These are phyloP conservation scores for Scleromitrula shiraiana DNA, from an alignment of 2,329 filamentous ascomycete genomes.

Conservation along the genomic window DNA sequence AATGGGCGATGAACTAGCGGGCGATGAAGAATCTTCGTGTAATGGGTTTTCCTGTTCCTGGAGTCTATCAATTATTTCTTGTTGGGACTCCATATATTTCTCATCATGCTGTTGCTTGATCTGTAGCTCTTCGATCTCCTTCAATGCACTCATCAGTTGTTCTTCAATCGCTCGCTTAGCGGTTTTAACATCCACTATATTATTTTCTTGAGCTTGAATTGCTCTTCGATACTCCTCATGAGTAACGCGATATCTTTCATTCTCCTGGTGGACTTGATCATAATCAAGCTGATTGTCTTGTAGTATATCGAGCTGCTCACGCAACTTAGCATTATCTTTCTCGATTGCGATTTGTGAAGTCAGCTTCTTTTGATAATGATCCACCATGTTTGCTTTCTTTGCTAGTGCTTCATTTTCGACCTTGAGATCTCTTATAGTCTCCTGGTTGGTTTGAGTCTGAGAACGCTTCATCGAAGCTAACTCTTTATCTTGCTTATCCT, in stretches of 20 bases:
- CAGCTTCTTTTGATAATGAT: conserved; percentile 55
- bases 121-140: conserved; percentile 27
- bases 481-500: conserved; percentile 40
- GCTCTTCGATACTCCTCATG: conserved; percentile 33
- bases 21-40: neutral
- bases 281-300: conserved; percentile 38
- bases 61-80: conserved; percentile 40
- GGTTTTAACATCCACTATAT: conserved; percentile 34
- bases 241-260: conserved; percentile 29
- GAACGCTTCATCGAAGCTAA: conserved; percentile 39
- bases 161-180: conserved; percentile 35
- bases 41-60: conserved; percentile 5
- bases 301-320: conserved; percentile 46
- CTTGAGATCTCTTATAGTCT: conserved; percentile 52
- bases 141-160: conserved; percentile 30
- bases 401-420: conserved; percentile 50
- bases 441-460: conserved; percentile 44
- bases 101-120: conserved; percentile 38
- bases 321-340: conserved; percentile 46
- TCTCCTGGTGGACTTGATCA: conserved; percentile 25
- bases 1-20: conserved; percentile 15
- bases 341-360: conserved; percentile 48
- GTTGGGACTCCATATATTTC: conserved; percentile 42
- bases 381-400: conserved; percentile 55
- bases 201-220: conserved; percentile 28